phyloP scores from a whole-genome alignment of 2,329 filamentous ascomycete species.

The Botryotinia calthae region DNA sequence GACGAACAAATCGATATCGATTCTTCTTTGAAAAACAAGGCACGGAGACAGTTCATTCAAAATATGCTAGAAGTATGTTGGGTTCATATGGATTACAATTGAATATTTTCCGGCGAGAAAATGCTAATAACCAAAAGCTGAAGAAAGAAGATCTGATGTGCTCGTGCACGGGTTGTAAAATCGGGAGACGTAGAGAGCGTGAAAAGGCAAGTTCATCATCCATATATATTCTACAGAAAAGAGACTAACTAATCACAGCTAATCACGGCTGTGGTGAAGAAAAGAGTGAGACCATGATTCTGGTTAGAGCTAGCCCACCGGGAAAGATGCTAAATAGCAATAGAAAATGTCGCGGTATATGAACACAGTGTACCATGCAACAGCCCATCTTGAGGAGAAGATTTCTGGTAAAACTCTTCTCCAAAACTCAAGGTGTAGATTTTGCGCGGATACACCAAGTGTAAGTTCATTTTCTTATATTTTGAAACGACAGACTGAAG shows the following conservation, averaged over 20 bases:
- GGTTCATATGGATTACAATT: neutral
- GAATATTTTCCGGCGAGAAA: neutral
- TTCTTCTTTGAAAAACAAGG: neutral
- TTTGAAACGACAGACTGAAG: neutral
- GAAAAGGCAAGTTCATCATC: neutral
- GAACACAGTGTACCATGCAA: neutral
- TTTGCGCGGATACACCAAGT: neutral
- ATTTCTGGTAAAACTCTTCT: neutral
- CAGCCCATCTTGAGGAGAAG: neutral
- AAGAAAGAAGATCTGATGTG: neutral
- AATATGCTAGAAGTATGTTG: neutral
- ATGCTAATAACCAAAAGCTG: neutral
- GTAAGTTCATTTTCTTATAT: neutral
- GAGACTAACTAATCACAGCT: neutral
- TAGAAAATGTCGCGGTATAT: neutral
- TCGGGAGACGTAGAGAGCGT: neutral
- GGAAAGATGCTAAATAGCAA: neutral
- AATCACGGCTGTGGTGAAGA: neutral
- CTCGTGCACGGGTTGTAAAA: neutral
- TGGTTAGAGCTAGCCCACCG: neutral
- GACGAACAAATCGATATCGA: neutral
- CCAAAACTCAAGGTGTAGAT: neutral
- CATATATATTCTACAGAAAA: neutral
- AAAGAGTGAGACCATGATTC: neutral
- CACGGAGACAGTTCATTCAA: neutral